Percentiles rank a stretch among this genome's conserved stretches.
Conservation (phyloP, 169 alveolate species). For the Babesia microti region DNA sequence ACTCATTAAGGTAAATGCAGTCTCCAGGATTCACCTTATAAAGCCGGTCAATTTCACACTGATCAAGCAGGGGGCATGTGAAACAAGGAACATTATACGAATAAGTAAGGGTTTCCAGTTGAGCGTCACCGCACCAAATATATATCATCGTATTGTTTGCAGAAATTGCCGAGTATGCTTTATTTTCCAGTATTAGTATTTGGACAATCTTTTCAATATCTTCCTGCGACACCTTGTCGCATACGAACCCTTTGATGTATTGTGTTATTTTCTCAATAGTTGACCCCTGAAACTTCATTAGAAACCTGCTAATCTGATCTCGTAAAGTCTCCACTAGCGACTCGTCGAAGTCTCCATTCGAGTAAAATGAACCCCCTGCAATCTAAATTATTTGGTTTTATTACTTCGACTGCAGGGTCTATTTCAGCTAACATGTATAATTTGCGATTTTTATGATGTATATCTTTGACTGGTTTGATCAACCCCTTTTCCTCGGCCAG, state of each 20-base stretch:
- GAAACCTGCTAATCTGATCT: conserved; percentile 41
- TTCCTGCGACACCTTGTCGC: conserved; percentile 35
- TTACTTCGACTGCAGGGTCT: conserved; percentile 78
- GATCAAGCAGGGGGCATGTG: conserved; percentile 36
- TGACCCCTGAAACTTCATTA: conserved; percentile 47
- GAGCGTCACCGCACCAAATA: conserved; percentile 48
- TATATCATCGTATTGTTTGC: conserved; percentile 18
- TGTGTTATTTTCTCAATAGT: conserved; percentile 36
- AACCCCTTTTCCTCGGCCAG: conserved; percentile 69
- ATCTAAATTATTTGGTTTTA: conserved; percentile 36
- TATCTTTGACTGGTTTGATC: conserved; percentile 75
- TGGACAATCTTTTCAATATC: conserved; percentile 29
- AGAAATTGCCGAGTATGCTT: conserved; percentile 33
- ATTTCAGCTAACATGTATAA: conserved; percentile 71
- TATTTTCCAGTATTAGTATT: conserved; percentile 34
- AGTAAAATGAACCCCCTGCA: conserved; percentile 81
- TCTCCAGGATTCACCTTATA: conserved; percentile 25
- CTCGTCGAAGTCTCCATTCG: conserved; percentile 79
- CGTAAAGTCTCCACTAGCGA: conserved; percentile 66
- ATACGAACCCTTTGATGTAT: conserved; percentile 40
- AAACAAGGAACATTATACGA: conserved; percentile 51
- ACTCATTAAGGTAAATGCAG: conserved; percentile 22
- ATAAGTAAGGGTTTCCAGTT: conserved; percentile 14
- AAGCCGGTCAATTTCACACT: conserved; percentile 23
- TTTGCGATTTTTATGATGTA: conserved; percentile 78